These are phyloP conservation scores for Epichloe brachyelytri DNA, from an alignment of 2,329 filamentous ascomycete genomes.

Conservation along the genomic window DNA sequence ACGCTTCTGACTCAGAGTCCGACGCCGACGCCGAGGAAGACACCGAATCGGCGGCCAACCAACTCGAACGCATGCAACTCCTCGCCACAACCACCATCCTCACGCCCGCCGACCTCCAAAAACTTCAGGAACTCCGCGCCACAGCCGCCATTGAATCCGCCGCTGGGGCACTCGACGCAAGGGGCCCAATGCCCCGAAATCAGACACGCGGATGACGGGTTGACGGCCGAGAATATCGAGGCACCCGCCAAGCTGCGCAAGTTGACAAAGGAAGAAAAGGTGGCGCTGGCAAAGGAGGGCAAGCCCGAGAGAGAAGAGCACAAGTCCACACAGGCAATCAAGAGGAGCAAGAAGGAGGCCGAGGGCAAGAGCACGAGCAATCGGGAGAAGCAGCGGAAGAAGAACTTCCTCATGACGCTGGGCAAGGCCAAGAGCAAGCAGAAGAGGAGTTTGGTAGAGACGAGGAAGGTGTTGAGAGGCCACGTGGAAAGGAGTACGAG, in stretches of 20 bases:
- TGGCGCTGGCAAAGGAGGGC: slow-evolving; percentile 71
- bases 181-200: slow-evolving; percentile 32
- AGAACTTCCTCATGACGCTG: slow-evolving; percentile 98
- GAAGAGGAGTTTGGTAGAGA: slow-evolving; percentile 84
- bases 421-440: slow-evolving; percentile 93
- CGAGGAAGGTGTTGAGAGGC: slow-evolving; percentile 63
- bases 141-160: slow-evolving; percentile 57
- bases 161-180: slow-evolving; percentile 32
- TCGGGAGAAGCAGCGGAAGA: slow-evolving; percentile 89
- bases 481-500: slow-evolving; percentile 75
- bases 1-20: too few relatives aligned
- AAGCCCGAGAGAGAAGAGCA: slow-evolving; percentile 68
- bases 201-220: slow-evolving; percentile 71
- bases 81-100: slow-evolving; percentile 89
- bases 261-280: slow-evolving; percentile 76
- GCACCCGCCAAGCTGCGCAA: slow-evolving; percentile 72
- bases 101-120: slow-evolving; percentile 90
- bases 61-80: slow-evolving; percentile 45
- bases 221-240: slow-evolving; percentile 88
- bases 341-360: slow-evolving; percentile 74
- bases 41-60: slow-evolving; percentile 27
- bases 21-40: slow-evolving; percentile 25
- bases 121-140: slow-evolving; percentile 76
- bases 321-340: slow-evolving; percentile 71
- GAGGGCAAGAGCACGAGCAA: slow-evolving; percentile 96